Base-by-base conservation (phyloP, 2,329 filamentous ascomycete species). In the Aspergillus bombycis region DNA sequence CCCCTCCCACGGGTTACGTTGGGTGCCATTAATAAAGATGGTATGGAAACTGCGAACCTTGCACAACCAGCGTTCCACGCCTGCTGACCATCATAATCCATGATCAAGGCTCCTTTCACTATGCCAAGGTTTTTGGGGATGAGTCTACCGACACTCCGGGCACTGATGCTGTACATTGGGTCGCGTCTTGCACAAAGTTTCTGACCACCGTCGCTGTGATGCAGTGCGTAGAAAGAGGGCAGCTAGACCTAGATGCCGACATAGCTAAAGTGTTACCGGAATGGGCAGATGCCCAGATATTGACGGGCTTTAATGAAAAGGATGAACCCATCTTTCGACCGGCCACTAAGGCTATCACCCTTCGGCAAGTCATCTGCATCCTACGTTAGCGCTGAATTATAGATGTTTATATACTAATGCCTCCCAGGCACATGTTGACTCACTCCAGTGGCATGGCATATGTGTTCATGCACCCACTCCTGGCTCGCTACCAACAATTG, bases 151-250 rank as follows among this genome's bases (percentile, higher is more conserved):
- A 46, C 21, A 11, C 6, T 23, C 11, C 21, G 4, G 21, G 23
- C 19, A 46, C 21, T 23, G 43, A 46, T 46, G 43, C 21, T 21
- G 43, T 46, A 7, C 43, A 46, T 46, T 46, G 43, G 43, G 23
- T 46, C 43, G 43, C 43, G n/a, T 46, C 43, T 19, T 43, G 8
- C 32, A 78, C 77, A 16, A 80, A 81, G 61, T 73, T 87, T 9
- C 66, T 85, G 61, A 82, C 84, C 1, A 79, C 80, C 0, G 78
- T 87, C 57, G 80, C 84, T 5, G 79, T 79, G 0, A 67, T 88
- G 48, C 83, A 86, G 61, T 79, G 82, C 53, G 83, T 87, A 1
- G 84, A 87, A 36, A 77, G 80, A n/a, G 83, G 83, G 0, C 70
- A 81, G 1, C 65, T 86, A 2, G 67, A 70, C 3, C 74, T 86